These are phyloP conservation scores for Neurospora sp. DNA, from an alignment of 495 filamentous ascomycete species.

Conservation along the genomic window DNA sequence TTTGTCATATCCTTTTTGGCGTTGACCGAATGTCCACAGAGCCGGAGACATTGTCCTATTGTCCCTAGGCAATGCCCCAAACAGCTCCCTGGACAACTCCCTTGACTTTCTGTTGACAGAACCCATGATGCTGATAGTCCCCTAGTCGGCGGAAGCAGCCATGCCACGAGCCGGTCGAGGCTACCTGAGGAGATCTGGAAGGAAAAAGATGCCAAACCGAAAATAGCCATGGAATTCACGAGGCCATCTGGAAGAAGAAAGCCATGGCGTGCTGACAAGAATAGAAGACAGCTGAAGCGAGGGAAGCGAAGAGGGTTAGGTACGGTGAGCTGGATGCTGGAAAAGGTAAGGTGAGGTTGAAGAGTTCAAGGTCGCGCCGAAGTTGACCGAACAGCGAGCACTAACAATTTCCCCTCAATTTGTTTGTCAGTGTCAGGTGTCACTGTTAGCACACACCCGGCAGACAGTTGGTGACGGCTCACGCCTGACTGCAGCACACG, in stretches of 20 bases:
- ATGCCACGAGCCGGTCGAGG: background rate
- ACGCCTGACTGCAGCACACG: background rate
- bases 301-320: background rate
- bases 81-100: background rate
- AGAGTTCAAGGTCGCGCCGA: background rate
- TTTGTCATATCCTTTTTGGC: background rate
- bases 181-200: background rate
- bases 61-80: background rate
- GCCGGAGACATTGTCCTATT: background rate
- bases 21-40: background rate
- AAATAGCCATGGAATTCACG: background rate
- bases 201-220: background rate
- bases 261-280: background rate
- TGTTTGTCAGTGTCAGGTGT: background rate
- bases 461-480: background rate
- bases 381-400: background rate
- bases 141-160: background rate
- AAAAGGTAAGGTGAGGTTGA: background rate
- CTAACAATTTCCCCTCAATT: background rate
- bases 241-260: background rate
- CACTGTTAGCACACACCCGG: background rate
- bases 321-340: background rate
- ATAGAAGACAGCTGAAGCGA: background rate
- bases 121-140: background rate
- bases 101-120: background rate